Percentiles rank a stretch among this genome's conserved stretches.
These are phyloP conservation scores for Ascosphaera pollenicola DNA, from an alignment of 2,329 filamentous ascomycete genomes.

Conservation along the genomic window DNA sequence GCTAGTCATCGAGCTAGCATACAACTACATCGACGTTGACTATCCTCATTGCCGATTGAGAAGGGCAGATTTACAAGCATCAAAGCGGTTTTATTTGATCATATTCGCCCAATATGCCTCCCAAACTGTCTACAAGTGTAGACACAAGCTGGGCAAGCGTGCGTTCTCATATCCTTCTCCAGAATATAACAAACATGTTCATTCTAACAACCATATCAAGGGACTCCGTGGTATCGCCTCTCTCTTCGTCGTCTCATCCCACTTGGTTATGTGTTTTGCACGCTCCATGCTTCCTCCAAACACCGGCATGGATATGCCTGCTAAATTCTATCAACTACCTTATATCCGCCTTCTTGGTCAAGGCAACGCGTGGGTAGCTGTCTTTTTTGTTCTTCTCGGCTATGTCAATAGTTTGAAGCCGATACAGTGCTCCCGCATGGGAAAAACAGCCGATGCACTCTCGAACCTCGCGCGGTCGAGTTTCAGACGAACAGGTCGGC, in stretches of 20 bases:
- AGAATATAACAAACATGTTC: not conserved
- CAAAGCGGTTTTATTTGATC: not conserved
- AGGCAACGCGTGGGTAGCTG: slow-evolving; percentile 41
- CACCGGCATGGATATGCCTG: slow-evolving; percentile 21
- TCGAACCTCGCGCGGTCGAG: slow-evolving; percentile 33
- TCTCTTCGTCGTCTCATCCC: slow-evolving; percentile 31
- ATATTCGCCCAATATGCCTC: not conserved
- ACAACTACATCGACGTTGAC: not conserved
- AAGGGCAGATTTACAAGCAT: not conserved
- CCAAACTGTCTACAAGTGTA: not conserved
- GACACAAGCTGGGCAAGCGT: not conserved
- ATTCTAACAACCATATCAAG: slow-evolving; percentile 11
- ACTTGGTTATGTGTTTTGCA: slow-evolving; percentile 30
- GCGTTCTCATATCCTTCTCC: not conserved
- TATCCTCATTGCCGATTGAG: too few relatives aligned
- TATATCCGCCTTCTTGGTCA: slow-evolving; percentile 36
- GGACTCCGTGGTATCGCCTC: slow-evolving; percentile 35
- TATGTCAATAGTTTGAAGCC: slow-evolving; percentile 43
- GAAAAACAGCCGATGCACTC: slow-evolving; percentile 31
- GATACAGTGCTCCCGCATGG: slow-evolving; percentile 31
- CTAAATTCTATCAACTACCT: slow-evolving; percentile 33
- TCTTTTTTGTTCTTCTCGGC: slow-evolving; percentile 43
- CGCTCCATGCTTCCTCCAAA: slow-evolving; percentile 27
- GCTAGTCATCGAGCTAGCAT: too few relatives aligned
- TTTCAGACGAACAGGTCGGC: slow-evolving; percentile 33